phyloP scores from a whole-genome alignment of 257 asterid species.

The Pogostemon cablin region DNA sequence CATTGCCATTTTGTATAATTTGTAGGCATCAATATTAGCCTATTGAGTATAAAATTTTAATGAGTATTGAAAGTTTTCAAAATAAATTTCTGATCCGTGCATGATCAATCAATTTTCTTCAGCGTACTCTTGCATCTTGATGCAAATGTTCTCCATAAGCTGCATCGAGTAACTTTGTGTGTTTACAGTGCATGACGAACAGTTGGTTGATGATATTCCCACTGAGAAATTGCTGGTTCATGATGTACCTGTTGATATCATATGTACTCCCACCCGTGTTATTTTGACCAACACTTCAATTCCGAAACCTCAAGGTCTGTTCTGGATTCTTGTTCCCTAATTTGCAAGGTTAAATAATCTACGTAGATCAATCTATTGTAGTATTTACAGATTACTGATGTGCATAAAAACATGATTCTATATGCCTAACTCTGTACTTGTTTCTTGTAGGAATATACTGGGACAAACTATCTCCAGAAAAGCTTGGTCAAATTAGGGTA shows the following conservation, averaged over 20 bases:
- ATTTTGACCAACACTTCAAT: slow-evolving; percentile 77
- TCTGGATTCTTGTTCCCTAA: neutral
- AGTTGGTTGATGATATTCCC: slow-evolving; percentile 82
- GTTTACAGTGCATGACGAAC: slow-evolving; percentile 78
- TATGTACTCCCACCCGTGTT: slow-evolving; percentile 85
- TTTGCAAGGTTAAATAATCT: slow-evolving; percentile 5
- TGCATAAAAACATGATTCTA: neutral
- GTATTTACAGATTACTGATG: neutral
- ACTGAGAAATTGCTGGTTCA: slow-evolving; percentile 73
- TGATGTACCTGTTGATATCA: slow-evolving; percentile 91
- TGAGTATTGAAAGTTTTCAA: no score
- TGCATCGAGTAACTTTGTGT: slow-evolving; percentile 1
- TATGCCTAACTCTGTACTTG: neutral
- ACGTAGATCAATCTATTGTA: neutral
- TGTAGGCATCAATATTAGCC: no score
- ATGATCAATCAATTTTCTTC: neutral
- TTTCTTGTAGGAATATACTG: slow-evolving; percentile 72
- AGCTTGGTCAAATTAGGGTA: slow-evolving; percentile 78
- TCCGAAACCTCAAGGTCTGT: slow-evolving; percentile 92
- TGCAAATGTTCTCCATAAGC: neutral
- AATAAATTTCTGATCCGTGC: no score
- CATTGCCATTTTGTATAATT: no score
- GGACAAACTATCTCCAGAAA: slow-evolving; percentile 92
- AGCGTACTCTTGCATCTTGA: neutral
- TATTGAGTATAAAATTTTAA: no score